Percentiles rank a stretch among this genome's conserved stretches.
phyloP scores from a whole-genome alignment of 768 basidiomycete genomes.

The Gymnopilus dilepis region DNA sequence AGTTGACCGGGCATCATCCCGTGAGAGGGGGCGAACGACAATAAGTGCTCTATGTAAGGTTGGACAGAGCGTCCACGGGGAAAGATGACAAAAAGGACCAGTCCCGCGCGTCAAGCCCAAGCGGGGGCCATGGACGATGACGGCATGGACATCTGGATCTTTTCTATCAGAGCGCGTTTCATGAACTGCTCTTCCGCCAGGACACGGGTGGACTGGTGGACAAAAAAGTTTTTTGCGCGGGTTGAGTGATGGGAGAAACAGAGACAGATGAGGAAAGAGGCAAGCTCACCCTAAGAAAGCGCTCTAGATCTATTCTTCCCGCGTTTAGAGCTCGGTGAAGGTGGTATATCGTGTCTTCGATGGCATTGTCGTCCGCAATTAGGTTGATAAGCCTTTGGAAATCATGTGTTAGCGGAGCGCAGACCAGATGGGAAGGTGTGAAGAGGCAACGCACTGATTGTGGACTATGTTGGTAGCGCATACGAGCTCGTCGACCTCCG shows the following conservation, averaged over 20 bases:
- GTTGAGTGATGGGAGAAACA: constrained; percentile 13
- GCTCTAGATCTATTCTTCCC: constrained; percentile 91
- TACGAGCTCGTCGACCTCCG: constrained; percentile 94
- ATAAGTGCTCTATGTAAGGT: too few relatives aligned
- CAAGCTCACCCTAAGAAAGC: constrained; percentile 83
- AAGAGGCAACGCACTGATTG: constrained; percentile 82
- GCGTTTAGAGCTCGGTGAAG: constrained; percentile 91
- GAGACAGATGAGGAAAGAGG: constrained; percentile 9
- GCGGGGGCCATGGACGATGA: constrained; percentile 42
- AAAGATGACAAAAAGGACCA: neutral
- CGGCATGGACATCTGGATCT: constrained; percentile 71
- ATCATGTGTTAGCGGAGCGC: constrained; percentile 16
- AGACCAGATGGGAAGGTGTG: constrained; percentile 3
- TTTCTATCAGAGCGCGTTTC: constrained; percentile 93
- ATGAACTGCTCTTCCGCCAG: constrained; percentile 96
- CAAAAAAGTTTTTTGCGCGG: constrained; percentile 14
- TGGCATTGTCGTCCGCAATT: constrained; percentile 99
- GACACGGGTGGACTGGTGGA: constrained; percentile 72
- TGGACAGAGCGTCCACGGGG: neutral
- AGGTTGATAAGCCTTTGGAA: constrained; percentile 82
- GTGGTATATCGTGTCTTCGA: constrained; percentile 98
- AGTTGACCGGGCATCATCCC: neutral
- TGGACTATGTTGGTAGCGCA: constrained; percentile 96
- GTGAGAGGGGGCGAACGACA: neutral
- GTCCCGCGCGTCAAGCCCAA: constrained; percentile 36